phyloP scores from a whole-genome alignment of 1,284 basidiomycete species.

The Pseudozyma hubeiensis region DNA sequence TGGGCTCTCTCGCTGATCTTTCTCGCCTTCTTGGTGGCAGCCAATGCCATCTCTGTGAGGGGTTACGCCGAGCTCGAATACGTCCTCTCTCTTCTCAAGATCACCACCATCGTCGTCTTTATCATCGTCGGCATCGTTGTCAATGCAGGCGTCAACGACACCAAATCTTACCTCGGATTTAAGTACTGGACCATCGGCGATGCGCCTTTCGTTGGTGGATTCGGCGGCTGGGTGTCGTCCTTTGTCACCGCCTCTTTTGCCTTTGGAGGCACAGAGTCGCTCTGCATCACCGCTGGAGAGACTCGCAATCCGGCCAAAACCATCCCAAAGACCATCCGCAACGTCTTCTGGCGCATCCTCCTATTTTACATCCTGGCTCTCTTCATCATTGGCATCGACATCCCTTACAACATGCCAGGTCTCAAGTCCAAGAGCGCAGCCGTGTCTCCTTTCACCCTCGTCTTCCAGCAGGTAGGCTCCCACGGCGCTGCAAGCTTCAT shows the following conservation, averaged over 20 bases:
- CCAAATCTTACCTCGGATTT: conserved; percentile 51
- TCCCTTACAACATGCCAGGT: conserved; percentile 67
- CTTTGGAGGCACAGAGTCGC: conserved; percentile 78
- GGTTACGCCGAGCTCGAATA: conserved; percentile 76
- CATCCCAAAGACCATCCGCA: conserved; percentile 68
- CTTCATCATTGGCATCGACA: conserved; percentile 74
- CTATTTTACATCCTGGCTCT: conserved; percentile 73
- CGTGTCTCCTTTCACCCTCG: conserved; percentile 67
- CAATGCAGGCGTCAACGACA: conserved; percentile 47
- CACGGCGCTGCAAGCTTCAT: conserved; percentile 72
- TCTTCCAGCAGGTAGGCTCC: conserved; percentile 60
- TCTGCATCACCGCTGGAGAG: conserved; percentile 51
- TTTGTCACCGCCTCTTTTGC: conserved; percentile 80
- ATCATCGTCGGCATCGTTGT: conserved; percentile 54
- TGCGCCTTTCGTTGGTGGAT: conserved; percentile 69
- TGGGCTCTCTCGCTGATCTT: conserved; percentile 68
- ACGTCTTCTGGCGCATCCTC: conserved; percentile 76
- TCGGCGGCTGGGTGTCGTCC: conserved; percentile 63
- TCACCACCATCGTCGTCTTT: conserved; percentile 40
- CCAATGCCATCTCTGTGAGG: conserved; percentile 72
- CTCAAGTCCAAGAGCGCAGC: conserved; percentile 38
- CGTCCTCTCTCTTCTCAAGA: conserved; percentile 41
- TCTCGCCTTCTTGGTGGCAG: conserved; percentile 67
- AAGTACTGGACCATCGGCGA: conserved; percentile 71
- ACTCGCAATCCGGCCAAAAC: conserved; percentile 51